phyloP scores from a whole-genome alignment of 2,329 filamentous ascomycete species.

The Trichophyton schoenleinii region DNA sequence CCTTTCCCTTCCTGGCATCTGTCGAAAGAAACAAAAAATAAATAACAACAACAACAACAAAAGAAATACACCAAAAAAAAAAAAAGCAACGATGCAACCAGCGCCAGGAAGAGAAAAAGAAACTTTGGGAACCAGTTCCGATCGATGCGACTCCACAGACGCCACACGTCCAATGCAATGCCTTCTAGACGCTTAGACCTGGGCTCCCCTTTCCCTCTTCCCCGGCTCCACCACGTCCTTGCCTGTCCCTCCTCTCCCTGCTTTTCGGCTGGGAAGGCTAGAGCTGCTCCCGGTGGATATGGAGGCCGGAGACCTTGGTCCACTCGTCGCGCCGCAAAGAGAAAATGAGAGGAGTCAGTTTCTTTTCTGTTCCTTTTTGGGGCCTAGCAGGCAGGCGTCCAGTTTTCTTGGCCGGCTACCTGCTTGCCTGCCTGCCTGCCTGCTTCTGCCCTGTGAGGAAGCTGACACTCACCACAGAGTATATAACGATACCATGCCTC shows the following conservation, averaged over 20 bases:
- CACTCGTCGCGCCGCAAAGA: slow-evolving; percentile 2
- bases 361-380: not conserved
- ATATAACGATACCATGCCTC: not conserved
- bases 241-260: not conserved
- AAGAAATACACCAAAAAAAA: not conserved
- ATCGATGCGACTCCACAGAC: slow-evolving; percentile 7
- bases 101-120: slow-evolving; percentile 2
- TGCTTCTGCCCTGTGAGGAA: not conserved
- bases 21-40: not conserved
- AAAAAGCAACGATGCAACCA: not conserved
- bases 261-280: slow-evolving; percentile 3
- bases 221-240: slow-evolving; percentile 11
- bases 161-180: slow-evolving; percentile 10
- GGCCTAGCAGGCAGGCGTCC: not conserved
- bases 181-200: slow-evolving; percentile 7
- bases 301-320: slow-evolving; percentile 1
- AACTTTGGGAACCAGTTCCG: slow-evolving; percentile 4
- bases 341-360: slow-evolving; percentile 5
- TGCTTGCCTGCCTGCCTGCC: not conserved
- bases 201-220: slow-evolving; percentile 10
- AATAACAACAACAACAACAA: not conserved
- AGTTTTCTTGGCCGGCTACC: not conserved
- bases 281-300: slow-evolving; percentile 5
- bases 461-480: not conserved
- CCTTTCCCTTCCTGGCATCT: not conserved